Evolutionary conservation across 768 basidiomycete genomes (phyloP), one percentile per base, ranked within the genome.

Genomic region (Suillus luteus): DNA sequence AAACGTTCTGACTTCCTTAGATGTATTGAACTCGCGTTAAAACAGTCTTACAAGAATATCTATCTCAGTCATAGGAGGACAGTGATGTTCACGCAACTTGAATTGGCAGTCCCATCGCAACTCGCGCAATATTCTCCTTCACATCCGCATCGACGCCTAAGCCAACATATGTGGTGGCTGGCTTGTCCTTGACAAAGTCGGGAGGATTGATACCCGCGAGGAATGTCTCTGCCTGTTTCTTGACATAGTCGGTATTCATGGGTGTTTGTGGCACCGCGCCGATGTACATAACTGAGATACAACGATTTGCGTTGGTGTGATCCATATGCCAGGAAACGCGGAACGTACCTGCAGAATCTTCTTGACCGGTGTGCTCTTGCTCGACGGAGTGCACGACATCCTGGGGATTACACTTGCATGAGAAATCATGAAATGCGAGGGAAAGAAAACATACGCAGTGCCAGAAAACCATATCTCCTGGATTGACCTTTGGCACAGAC

Each of bases 391-490:
- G 83, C 5, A 84, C 70, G 11, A 81, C 71, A 62, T 84, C 83
- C 79, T 79, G 63, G 12, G 51, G 67, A 69, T 48, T 61, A 69
- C 41, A 1, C 15, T 40, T 33, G 5, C 41, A 46, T n/a, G 8
- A 41, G 2, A 24, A 55, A 41, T 4, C 15, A 55, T 10, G 11
- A 31, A 9, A 62, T 4, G 24, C 4, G 10, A n/a, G 31, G 64
- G 4, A 62, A 41, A 5, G 5, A 27, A 68, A 1, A 66, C 78
- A 41, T 62, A 82, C 85, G 64, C 86, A 88, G 67, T 90, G 89
- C 89, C 91, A 92, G 75, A 89, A 91, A 5, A 91, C 89, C 68
- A 88, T 86, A 69, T 93, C 91, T 3, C 92, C 92, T 0, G 91
- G 91, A 59, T 81, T 78, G 7, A 93, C 91, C 65, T 81, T 84